Evolutionary conservation across 225 moss, liverwort and hornwort genomes (phyloP), one percentile per base, ranked within the genome.

Genomic region (Asterella californica): DNA sequence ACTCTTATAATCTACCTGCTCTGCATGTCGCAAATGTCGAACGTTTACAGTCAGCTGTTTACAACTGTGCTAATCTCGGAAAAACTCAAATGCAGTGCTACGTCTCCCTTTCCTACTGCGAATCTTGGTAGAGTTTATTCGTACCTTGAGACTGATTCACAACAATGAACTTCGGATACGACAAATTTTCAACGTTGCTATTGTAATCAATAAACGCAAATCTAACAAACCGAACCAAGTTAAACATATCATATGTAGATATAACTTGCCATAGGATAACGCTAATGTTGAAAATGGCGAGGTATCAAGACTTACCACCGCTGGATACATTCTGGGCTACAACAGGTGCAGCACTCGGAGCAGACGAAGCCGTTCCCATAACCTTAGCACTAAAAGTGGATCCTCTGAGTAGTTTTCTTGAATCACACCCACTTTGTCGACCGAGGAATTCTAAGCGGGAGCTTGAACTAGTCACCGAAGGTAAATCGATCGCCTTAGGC

Each of bases 1-100:
- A 14, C 86, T 81, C 70, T 83, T 79, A 52, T 74, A 93, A 32
- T 92, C 86, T 66, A 59, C 78, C 78, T 90, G 84, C 75, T 91
- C 90, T 86, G 82, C 45, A 76, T 4, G 53, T 15, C 21, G 32
- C 24, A 24, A 30, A 19, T 33, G 6, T 25, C 1, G 61, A 61
- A n/a, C 25, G n/a, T 25, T 61, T 61, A 25, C 19, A 5, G 6
- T 27, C 12, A 52, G 4, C 52, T 10, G 17, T n/a, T n/a, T n/a
- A 1, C 5, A 17, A 10, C 10, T 24, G n/a, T 71, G 71, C 71
- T 71, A 71, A n/a, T 15, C 0, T 71, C 25, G 17, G n/a, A 42
- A 0, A 71, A 46, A 10, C n/a, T 22, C 4, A 47, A 27, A 47
- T 15, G 45, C 1, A 42, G n/a, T n/a, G 11, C 5, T 7, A 2